A percentile compares a stretch with the other conserved stretches of the same genome.
These are phyloP conservation scores for Tubosaeta sp. DNA, from an alignment of 768 basidiomycete genomes.

Conservation along the genomic window DNA sequence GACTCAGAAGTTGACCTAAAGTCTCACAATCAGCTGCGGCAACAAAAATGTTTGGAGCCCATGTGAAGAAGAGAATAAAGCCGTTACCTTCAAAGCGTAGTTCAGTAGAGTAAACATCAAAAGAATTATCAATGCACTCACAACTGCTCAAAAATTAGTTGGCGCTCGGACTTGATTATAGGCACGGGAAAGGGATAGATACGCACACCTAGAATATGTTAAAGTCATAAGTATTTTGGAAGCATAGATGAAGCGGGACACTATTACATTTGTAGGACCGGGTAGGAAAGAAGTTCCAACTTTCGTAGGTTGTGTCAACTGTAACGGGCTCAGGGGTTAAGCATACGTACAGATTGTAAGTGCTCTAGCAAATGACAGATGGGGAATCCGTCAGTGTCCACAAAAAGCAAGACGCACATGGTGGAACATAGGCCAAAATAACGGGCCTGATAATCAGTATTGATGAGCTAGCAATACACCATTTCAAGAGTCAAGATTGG, in stretches of 20 bases:
- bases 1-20: not conserved
- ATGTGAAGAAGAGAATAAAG: not conserved
- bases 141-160: constrained; percentile 1
- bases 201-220: constrained; percentile 2
- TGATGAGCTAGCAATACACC: not conserved
- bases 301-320: no score
- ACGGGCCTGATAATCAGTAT: not conserved
- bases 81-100: not conserved
- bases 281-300: constrained; percentile 9
- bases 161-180: no score
- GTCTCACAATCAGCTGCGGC: not conserved
- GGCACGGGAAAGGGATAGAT: no score
- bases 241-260: no score
- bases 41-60: not conserved
- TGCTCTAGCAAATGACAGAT: not conserved
- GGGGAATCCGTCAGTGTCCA: not conserved
- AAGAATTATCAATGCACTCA: not conserved
- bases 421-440: not conserved
- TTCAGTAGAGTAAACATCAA: not conserved
- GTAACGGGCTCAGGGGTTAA: not conserved
- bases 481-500: not conserved
- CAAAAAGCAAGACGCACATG: not conserved
- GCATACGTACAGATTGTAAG: not conserved
- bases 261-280: constrained; percentile 7
- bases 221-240: no score